Evolutionary conservation across 768 basidiomycete species (phyloP).

Genomic region (Chalciporus pseudorubinellus): DNA sequence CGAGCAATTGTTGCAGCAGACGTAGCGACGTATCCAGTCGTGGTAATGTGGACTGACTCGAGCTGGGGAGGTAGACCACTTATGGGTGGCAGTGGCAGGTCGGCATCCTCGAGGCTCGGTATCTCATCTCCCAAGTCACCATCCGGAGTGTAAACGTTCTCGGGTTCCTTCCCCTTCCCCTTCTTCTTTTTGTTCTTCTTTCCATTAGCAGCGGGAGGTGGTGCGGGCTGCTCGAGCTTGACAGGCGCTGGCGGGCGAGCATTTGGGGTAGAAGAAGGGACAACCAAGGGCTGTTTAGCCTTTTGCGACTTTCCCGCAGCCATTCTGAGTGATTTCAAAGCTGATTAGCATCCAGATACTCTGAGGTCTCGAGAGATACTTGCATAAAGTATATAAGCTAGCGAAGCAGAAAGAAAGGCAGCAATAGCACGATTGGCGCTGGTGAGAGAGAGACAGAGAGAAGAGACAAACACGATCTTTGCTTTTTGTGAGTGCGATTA

Average conservation of each 20-base stretch:
- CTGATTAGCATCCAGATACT: constrained; percentile 16
- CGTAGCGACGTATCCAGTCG: constrained; percentile 43
- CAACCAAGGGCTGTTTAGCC: constrained; percentile 15
- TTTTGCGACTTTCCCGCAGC: constrained; percentile 29
- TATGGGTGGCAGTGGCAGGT: constrained; percentile 16
- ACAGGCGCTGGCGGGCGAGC: constrained; percentile 9
- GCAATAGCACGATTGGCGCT: not conserved
- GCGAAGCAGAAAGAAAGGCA: not conserved
- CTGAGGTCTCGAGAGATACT: constrained; percentile 2
- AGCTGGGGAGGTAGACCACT: constrained; percentile 46
- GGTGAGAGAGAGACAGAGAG: not conserved
- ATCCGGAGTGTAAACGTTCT: constrained; percentile 3
- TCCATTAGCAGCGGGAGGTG: constrained; percentile 5
- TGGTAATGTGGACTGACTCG: constrained; percentile 47
- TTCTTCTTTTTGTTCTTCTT: constrained; percentile 51
- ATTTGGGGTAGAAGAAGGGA: constrained; percentile 8
- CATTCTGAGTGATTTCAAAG: constrained; percentile 24
- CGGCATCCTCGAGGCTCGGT: constrained; percentile 22
- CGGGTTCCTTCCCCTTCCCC: constrained; percentile 36
- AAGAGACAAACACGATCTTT: constrained; percentile 15
- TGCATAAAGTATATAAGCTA: constrained; percentile 13
- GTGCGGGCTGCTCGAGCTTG: constrained; percentile 5
- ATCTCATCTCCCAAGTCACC: constrained; percentile 25
- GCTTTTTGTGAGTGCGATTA: constrained; percentile 15
- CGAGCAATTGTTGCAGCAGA: constrained; percentile 33